Conservation (phyloP, 2,329 filamentous ascomycete genomes). For the Stachybotrys elegans region DNA sequence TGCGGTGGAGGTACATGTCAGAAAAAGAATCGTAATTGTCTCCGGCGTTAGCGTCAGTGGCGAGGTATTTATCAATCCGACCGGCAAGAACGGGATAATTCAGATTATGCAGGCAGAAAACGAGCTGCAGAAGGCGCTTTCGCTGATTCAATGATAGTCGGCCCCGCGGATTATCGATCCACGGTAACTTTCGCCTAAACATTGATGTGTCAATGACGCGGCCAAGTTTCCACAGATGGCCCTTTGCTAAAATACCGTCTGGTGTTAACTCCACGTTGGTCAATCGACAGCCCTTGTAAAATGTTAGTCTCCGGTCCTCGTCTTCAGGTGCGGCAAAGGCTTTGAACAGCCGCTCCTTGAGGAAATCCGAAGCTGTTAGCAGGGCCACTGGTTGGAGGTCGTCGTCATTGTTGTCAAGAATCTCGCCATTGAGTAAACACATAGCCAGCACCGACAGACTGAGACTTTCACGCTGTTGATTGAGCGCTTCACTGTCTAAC, state of each 20-base stretch:
- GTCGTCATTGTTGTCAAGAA: slow-evolving; percentile 23
- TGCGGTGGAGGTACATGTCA: slow-evolving; percentile 7
- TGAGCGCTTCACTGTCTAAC: slow-evolving; percentile 14
- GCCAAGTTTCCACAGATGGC: slow-evolving; percentile 20
- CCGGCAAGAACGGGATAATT: neutral
- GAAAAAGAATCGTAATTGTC: slow-evolving; percentile 7
- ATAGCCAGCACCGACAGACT: slow-evolving; percentile 22
- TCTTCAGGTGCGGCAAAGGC: slow-evolving; percentile 12
- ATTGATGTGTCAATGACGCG: slow-evolving; percentile 10
- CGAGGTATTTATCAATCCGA: slow-evolving; percentile 4
- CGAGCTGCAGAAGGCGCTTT: slow-evolving; percentile 7
- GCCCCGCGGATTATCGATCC: slow-evolving; percentile 10
- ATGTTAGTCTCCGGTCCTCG: slow-evolving; percentile 11
- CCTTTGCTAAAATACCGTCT: slow-evolving; percentile 14
- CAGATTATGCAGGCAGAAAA: neutral
- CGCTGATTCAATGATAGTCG: slow-evolving; percentile 7
- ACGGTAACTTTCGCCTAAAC: slow-evolving; percentile 6
- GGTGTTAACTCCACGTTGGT: slow-evolving; percentile 9
- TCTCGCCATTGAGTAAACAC: slow-evolving; percentile 25
- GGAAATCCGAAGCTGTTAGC: slow-evolving; percentile 8
- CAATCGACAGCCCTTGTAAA: slow-evolving; percentile 20
- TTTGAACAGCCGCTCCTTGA: slow-evolving; percentile 12
- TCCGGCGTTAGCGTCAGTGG: slow-evolving; percentile 4
- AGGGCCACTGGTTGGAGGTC: slow-evolving; percentile 4
- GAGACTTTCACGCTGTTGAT: slow-evolving; percentile 10